Evolutionary conservation across 192 early-diverging fungal genomes (phyloP), one percentile per base, ranked within the genome.

Genomic region (Rhizophagus sp.): DNA sequence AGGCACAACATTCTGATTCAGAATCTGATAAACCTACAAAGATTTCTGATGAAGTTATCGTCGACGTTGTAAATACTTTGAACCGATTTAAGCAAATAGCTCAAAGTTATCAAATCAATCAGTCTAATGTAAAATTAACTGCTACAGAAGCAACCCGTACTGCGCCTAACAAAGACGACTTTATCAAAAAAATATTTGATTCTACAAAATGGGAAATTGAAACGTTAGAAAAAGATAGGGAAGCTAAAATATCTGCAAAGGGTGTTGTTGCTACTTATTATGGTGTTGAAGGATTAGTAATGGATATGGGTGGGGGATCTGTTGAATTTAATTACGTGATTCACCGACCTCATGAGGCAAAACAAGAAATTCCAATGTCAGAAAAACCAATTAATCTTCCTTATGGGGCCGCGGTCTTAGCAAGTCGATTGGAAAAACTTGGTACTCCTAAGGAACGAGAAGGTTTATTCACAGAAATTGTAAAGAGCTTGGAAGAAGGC

Each of bases 131-230:
- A 1, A 82, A 83, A n/a, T 80, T 90, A 22, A 83, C 89, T 72
- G 89, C 89, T 4, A 90, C 89, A 11, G 89, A 89, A 72, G 89
- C 89, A 10, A 90, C 88, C 30, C 77, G 89, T 7, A 85, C 85
- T 12, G 89, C 89, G 4, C 67, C 81, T 22, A 90, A 90, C 78
- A 85, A 87, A 7, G 30, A 78, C 6, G 79, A 87, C 50, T 89
- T 90, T 81, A 77, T 81, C 13, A 62, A 73, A 3, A 77, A 77
- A n/a, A 88, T 90, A 62, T n/a, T n/a, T n/a, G n/a, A n/a, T n/a
- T 83, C 84, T 9, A 88, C 85, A 1, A 82, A 83, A 17, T 89
- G 87, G 87, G 52, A 39, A 13, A 81, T 89, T 3, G 75, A 81
- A 68, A 34, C 85, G 36, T 63, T 90, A 15, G 52, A 69, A n/a